phyloP scores from a whole-genome alignment of 768 basidiomycete genomes.

The Daedalea quercina region DNA sequence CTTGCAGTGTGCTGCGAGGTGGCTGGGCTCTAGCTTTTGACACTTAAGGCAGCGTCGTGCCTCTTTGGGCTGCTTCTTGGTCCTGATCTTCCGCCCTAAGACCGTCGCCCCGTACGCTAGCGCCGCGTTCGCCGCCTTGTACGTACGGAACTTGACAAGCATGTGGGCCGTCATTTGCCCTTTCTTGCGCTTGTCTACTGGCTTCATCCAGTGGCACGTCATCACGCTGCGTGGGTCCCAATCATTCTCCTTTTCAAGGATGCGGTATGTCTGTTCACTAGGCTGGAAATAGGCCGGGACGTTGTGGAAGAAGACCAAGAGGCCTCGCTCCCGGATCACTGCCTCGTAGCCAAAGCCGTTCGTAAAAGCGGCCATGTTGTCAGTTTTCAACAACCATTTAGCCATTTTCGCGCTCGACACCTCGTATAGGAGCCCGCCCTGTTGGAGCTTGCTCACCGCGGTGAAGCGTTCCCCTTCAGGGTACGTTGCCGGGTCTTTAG shows the following conservation, averaged over 20 bases:
- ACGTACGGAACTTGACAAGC: constrained; percentile 15
- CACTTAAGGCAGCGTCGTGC: constrained; percentile 22
- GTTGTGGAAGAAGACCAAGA: not conserved
- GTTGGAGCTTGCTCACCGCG: not conserved
- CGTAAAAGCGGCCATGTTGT: constrained; percentile 2
- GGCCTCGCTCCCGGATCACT: not conserved
- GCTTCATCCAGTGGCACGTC: constrained; percentile 22
- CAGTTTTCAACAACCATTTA: constrained; percentile 9
- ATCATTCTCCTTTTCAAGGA: constrained; percentile 11
- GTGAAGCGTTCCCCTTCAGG: not conserved
- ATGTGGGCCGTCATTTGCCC: constrained; percentile 20
- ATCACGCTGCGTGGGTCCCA: constrained; percentile 1
- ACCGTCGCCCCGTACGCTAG: constrained; percentile 17
- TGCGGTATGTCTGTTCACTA: not conserved
- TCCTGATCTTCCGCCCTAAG: constrained; percentile 7
- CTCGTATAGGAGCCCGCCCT: constrained; percentile 14
- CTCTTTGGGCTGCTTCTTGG: constrained; percentile 14
- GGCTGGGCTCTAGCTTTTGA: constrained; percentile 9
- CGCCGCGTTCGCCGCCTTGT: constrained; percentile 18
- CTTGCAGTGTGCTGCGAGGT: constrained; percentile 13
- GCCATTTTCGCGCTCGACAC: constrained; percentile 7
- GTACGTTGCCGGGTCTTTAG: not conserved
- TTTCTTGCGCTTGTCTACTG: constrained; percentile 2
- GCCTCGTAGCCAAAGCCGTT: not conserved
- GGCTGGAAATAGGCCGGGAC: constrained; percentile 18